Percentiles rank a stretch among this genome's conserved stretches.
Evolutionary conservation across 1,284 basidiomycete genomes (phyloP).

Genomic region (Austropuccinia psidii): DNA sequence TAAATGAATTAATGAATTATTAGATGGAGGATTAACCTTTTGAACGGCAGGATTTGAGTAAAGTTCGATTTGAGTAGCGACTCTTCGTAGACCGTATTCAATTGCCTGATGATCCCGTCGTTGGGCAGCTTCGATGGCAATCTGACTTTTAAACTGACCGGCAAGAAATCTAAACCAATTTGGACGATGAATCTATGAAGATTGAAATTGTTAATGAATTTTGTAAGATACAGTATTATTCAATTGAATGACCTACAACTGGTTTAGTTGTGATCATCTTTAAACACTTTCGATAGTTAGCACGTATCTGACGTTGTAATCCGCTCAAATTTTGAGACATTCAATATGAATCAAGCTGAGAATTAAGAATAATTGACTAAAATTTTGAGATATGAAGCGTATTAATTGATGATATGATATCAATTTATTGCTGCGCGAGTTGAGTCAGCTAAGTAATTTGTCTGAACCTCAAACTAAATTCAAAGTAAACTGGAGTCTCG

Average conservation of each 20-base stretch:
- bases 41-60: conserved; percentile 7
- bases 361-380: no score
- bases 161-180: conserved; percentile 21
- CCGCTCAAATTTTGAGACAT: no score
- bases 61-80: conserved; percentile 6
- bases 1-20: not conserved
- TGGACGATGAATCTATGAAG: not conserved
- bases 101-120: conserved; percentile 1
- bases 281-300: not conserved
- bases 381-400: no score
- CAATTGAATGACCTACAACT: not conserved
- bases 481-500: no score
- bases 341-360: no score
- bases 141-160: not conserved
- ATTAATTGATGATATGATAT: no score
- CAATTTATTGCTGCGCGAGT: no score
- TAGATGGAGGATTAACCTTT: not conserved
- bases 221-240: not conserved
- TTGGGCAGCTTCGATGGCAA: not conserved
- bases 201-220: not conserved
- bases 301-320: conserved; percentile 2
- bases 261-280: conserved; percentile 14
- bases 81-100: not conserved
- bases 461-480: no score
- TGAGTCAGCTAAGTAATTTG: no score